Evolutionary conservation across 129 eudicot genomes (phyloP).

Genomic region (Flaveria trinervia): DNA sequence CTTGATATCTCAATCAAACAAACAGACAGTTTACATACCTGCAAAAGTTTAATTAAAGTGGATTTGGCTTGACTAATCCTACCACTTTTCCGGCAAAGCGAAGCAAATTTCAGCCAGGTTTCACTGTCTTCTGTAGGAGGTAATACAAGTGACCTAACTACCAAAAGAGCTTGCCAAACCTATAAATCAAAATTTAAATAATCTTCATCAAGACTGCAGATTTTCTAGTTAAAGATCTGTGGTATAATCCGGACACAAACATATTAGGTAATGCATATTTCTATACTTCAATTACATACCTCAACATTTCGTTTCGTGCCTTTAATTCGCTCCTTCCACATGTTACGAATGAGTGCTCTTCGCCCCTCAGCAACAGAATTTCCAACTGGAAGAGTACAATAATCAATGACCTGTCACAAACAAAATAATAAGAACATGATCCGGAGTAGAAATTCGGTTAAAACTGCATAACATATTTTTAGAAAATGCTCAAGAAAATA

Average conservation of each 20-base stretch:
- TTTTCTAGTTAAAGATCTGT: background rate
- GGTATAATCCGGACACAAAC: slow-evolving; percentile 6
- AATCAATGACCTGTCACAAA: slow-evolving; percentile 76
- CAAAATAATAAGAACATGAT: slow-evolving; percentile 7
- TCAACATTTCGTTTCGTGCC: slow-evolving; percentile 95
- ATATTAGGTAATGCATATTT: slow-evolving; percentile 2
- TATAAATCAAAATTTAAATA: slow-evolving; percentile 22
- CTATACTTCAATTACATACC: slow-evolving; percentile 36
- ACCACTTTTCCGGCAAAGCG: slow-evolving; percentile 93
- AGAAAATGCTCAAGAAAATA: slow-evolving; percentile 27
- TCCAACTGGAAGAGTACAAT: slow-evolving; percentile 82
- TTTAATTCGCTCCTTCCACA: slow-evolving; percentile 98
- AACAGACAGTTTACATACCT: slow-evolving; percentile 49
- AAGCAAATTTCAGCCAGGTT: slow-evolving; percentile 94
- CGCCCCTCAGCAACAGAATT: slow-evolving; percentile 87
- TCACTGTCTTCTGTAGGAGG: slow-evolving; percentile 96
- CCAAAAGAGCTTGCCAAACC: slow-evolving; percentile 99
- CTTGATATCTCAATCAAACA: background rate
- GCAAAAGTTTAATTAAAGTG: slow-evolving; percentile 82
- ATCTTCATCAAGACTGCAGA: slow-evolving; percentile 13
- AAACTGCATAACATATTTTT: background rate
- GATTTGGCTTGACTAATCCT: slow-evolving; percentile 92
- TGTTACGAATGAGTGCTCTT: slow-evolving; percentile 83
- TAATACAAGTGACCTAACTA: slow-evolving; percentile 87
- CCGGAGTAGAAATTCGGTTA: background rate